phyloP scores from a whole-genome alignment of 805 yeast species.

The Lipomyces anomalus region DNA sequence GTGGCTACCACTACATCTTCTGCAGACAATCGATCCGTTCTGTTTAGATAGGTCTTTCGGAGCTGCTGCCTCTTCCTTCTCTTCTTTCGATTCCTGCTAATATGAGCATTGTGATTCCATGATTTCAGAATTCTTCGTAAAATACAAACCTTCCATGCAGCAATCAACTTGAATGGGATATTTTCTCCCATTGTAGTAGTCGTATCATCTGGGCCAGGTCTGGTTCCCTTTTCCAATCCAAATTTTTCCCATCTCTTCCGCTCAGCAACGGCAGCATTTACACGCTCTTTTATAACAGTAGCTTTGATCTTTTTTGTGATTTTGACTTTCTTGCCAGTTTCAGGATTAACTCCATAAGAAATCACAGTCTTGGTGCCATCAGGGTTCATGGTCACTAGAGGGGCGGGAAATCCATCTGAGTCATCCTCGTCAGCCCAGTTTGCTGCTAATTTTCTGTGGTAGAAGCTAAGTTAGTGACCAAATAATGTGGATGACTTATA shows the following conservation, averaged over 20 bases:
- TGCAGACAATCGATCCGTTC: constrained; percentile 57
- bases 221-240: constrained; percentile 68
- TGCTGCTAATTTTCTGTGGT: constrained; percentile 9
- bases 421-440: constrained; percentile 62
- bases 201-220: constrained; percentile 81
- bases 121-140: too few relatives aligned
- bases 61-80: constrained; percentile 67
- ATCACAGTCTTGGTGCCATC: constrained; percentile 90
- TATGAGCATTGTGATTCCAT: too few relatives aligned
- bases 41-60: constrained; percentile 44
- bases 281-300: constrained; percentile 70
- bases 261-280: constrained; percentile 77
- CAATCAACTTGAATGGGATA: constrained; percentile 64
- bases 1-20: constrained; percentile 92
- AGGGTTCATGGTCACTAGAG: constrained; percentile 67
- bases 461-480: background rate
- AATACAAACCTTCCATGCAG: constrained; percentile 25
- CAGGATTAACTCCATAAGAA: constrained; percentile 59
- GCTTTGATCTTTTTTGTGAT: constrained; percentile 81
- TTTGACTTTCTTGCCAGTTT: constrained; percentile 76
- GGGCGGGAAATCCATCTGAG: constrained; percentile 46
- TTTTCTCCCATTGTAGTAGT: constrained; percentile 88
- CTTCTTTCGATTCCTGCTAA: constrained; percentile 55
- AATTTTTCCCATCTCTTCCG: constrained; percentile 85
- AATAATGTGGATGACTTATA: background rate